Percentiles rank a stretch among this genome's conserved stretches.
Evolutionary conservation across 192 early-diverging fungal genomes (phyloP).

Genomic region (Gamsiella multidivaricata): DNA sequence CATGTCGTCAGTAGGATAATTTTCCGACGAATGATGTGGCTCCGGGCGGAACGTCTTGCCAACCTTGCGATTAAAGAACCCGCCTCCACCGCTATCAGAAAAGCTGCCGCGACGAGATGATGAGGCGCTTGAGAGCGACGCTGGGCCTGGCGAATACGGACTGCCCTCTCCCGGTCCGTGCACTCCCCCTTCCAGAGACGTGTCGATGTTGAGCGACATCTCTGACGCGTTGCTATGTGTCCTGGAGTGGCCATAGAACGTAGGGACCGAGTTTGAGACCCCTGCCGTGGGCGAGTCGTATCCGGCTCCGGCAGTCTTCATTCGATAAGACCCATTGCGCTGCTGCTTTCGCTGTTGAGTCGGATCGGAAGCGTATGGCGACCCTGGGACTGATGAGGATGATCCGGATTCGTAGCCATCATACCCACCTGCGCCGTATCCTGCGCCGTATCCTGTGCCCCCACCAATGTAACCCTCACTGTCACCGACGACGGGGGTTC

Average conservation of each 20-base stretch:
- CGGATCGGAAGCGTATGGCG: slow-evolving; percentile 18
- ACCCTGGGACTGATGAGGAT: slow-evolving; percentile 15
- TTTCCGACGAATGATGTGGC: slow-evolving; percentile 25
- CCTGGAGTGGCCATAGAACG: slow-evolving; percentile 35
- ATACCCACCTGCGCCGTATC: slow-evolving; percentile 24
- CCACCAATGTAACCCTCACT: slow-evolving; percentile 17
- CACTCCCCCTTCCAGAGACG: not conserved
- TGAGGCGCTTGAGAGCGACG: slow-evolving; percentile 18
- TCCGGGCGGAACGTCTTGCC: slow-evolving; percentile 40
- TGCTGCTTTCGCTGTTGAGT: slow-evolving; percentile 28
- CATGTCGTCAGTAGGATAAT: slow-evolving; percentile 21
- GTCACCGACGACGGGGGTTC: slow-evolving; percentile 15
- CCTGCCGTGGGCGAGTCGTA: slow-evolving; percentile 30
- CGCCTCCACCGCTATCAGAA: slow-evolving; percentile 29
- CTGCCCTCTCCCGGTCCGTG: not conserved
- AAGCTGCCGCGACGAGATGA: slow-evolving; percentile 37
- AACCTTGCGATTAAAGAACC: slow-evolving; percentile 38
- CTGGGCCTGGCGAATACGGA: slow-evolving; percentile 22
- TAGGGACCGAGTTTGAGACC: slow-evolving; percentile 22
- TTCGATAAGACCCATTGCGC: slow-evolving; percentile 9
- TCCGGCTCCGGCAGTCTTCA: not conserved
- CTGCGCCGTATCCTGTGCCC: not conserved
- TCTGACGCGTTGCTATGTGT: slow-evolving; percentile 44
- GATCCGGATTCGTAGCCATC: slow-evolving; percentile 27
- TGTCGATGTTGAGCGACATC: slow-evolving; percentile 46